Percentiles rank a stretch among this genome's conserved stretches.
phyloP scores from a whole-genome alignment of 176 grass and related monocot species.

The Puya raimondii region DNA sequence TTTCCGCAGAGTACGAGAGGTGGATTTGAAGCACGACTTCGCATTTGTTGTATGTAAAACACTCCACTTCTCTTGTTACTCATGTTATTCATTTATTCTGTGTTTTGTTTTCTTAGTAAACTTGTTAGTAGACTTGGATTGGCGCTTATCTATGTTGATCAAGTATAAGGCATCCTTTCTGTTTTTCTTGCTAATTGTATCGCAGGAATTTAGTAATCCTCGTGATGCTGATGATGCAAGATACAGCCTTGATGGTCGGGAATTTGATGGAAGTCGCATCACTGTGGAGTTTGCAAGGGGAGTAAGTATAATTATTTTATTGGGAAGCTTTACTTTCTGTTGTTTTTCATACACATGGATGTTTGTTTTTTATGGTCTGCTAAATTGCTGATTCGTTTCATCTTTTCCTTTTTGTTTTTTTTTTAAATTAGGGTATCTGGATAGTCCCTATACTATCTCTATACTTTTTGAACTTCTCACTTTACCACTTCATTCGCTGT shows the following conservation, averaged over 20 bases:
- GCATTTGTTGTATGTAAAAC: constrained; percentile 85
- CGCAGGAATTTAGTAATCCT: constrained; percentile 81
- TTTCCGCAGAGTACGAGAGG: constrained; percentile 98
- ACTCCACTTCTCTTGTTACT: not conserved
- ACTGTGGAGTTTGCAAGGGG: constrained; percentile 93
- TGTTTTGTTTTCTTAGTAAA: not conserved
- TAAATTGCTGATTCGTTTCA: no score
- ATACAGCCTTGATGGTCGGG: constrained; percentile 81
- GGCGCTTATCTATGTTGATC: constrained; percentile 1
- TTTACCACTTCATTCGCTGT: no score
- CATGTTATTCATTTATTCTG: not conserved
- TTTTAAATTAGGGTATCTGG: no score
- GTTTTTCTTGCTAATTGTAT: constrained; percentile 3
- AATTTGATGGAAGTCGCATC: constrained; percentile 88
- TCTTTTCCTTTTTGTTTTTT: no score
- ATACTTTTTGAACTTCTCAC: no score
- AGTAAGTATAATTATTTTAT: constrained; percentile 29
- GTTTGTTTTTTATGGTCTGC: no score
- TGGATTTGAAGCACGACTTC: constrained; percentile 99
- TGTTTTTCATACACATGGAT: not conserved
- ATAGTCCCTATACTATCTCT: no score
- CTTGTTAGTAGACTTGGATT: not conserved
- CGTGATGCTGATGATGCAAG: constrained; percentile 94
- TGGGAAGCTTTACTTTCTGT: not conserved
- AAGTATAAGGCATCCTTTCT: not conserved